Evolutionary conservation across 2,329 filamentous ascomycete genomes (phyloP).

Genomic region (Aspergillus phoenicis): DNA sequence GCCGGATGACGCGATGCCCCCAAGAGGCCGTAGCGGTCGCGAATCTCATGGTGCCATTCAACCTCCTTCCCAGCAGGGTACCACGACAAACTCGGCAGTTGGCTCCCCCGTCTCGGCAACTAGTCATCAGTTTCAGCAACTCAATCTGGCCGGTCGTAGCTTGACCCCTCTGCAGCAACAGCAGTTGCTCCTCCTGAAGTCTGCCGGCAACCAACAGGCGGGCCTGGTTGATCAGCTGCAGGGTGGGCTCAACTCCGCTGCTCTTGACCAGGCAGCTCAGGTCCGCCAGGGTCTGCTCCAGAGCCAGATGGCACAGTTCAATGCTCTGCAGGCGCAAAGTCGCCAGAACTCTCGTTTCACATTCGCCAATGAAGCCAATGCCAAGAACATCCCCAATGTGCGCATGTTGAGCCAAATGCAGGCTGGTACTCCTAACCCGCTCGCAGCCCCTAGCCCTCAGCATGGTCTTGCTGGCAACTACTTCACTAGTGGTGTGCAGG

Average conservation of each 20-base stretch:
- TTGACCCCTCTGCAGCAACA: constrained; percentile 81
- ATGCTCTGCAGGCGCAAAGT: constrained; percentile 68
- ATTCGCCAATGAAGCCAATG: constrained; percentile 72
- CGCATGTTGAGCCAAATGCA: constrained; percentile 56
- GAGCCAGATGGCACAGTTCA: constrained; percentile 51
- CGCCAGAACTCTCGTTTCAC: constrained; percentile 85
- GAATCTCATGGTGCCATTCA: constrained; percentile 70
- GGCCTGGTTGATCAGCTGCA: constrained; percentile 53
- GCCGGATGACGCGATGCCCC: constrained; percentile 74
- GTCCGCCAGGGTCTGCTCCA: constrained; percentile 50
- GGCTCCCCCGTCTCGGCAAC: constrained; percentile 45
- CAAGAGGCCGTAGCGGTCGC: constrained; percentile 50
- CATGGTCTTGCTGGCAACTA: constrained; percentile 64
- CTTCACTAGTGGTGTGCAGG: constrained; percentile 83
- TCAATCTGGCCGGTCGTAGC: constrained; percentile 68
- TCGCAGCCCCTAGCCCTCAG: constrained; percentile 42
- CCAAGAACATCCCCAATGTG: constrained; percentile 61
- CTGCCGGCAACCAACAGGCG: constrained; percentile 61
- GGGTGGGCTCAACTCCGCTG: constrained; percentile 30
- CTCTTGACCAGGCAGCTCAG: constrained; percentile 47
- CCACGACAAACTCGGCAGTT: constrained; percentile 46
- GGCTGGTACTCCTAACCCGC: constrained; percentile 40
- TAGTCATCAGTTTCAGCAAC: constrained; percentile 52
- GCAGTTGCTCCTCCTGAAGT: constrained; percentile 68
- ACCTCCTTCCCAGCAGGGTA: constrained; percentile 72